A percentile compares a stretch with the other conserved stretches of the same genome.
Evolutionary conservation across 1,284 basidiomycete species (phyloP).

Genomic region (Trametes versicolor): DNA sequence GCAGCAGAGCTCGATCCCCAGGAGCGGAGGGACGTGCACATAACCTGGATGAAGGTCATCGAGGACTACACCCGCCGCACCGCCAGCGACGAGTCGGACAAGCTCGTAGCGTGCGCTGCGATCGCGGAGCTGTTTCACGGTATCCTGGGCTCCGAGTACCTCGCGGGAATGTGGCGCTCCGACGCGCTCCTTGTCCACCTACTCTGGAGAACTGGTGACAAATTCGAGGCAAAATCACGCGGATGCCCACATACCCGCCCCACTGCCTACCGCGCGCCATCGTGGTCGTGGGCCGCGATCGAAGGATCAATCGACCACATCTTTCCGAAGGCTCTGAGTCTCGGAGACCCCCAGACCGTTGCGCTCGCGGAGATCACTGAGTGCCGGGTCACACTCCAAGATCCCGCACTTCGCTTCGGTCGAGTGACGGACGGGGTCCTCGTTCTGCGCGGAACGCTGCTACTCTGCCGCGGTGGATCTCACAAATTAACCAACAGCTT

Average conservation of each 20-base stretch:
- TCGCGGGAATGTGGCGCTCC: conserved; percentile 6
- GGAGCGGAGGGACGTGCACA: conserved; percentile 3
- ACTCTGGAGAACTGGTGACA: conserved; percentile 11
- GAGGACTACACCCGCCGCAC: conserved; percentile 27
- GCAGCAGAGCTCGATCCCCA: neutral
- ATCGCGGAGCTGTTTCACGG: conserved; percentile 29
- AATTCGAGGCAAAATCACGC: conserved; percentile 11
- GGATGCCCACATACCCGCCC: conserved; percentile 21
- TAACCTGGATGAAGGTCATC: conserved; percentile 23
- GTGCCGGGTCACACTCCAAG: neutral
- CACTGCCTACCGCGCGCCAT: conserved; percentile 17
- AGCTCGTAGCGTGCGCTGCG: conserved; percentile 27
- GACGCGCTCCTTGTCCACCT: conserved; percentile 21
- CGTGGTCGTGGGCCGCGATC: conserved; percentile 29
- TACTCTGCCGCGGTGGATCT: neutral
- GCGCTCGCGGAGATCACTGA: neutral
- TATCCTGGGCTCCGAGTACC: conserved; percentile 25
- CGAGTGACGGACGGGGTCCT: neutral
- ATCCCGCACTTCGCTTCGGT: neutral
- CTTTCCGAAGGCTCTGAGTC: too few relatives aligned
- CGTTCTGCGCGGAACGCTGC: neutral
- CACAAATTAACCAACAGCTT: too few relatives aligned
- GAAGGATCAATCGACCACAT: neutral
- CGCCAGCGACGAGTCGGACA: conserved; percentile 21
- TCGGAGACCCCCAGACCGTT: too few relatives aligned